Conservation (phyloP, 163 green algal genomes). For the Smithsoniella earleae region DNA sequence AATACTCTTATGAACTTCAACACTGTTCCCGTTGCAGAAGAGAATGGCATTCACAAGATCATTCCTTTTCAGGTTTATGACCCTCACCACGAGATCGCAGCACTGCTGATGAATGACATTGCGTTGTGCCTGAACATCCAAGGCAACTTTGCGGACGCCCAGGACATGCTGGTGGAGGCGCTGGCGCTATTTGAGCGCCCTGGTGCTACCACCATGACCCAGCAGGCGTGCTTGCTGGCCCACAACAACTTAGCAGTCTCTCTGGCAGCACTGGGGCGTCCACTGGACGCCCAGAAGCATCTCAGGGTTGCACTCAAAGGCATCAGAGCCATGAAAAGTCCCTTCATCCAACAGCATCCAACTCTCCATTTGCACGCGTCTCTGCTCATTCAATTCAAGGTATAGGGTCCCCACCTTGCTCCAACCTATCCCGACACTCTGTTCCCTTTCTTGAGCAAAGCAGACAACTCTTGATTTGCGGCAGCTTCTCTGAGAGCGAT, state of each 20-base stretch:
- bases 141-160: slow-evolving; percentile 24
- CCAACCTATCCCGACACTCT: no score
- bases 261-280: slow-evolving; percentile 3
- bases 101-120: slow-evolving; percentile 30
- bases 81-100: slow-evolving; percentile 28
- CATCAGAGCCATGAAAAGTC: slow-evolving; percentile 1
- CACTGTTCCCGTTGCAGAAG: no score
- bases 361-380: slow-evolving; percentile 15
- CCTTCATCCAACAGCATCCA: background rate
- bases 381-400: slow-evolving; percentile 18
- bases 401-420: no score
- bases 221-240: slow-evolving; percentile 16
- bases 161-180: slow-evolving; percentile 13
- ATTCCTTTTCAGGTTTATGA: slow-evolving; percentile 30
- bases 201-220: slow-evolving; percentile 5
- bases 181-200: slow-evolving; percentile 6
- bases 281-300: slow-evolving; percentile 10
- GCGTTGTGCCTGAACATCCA: slow-evolving; percentile 31
- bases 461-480: no score
- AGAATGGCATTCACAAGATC: no score
- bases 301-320: slow-evolving; percentile 14
- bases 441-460: no score
- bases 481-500: no score
- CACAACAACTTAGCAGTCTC: slow-evolving; percentile 29
- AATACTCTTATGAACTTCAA: no score